phyloP scores from a whole-genome alignment of 768 basidiomycete genomes.

The Albatrellus ellisii region DNA sequence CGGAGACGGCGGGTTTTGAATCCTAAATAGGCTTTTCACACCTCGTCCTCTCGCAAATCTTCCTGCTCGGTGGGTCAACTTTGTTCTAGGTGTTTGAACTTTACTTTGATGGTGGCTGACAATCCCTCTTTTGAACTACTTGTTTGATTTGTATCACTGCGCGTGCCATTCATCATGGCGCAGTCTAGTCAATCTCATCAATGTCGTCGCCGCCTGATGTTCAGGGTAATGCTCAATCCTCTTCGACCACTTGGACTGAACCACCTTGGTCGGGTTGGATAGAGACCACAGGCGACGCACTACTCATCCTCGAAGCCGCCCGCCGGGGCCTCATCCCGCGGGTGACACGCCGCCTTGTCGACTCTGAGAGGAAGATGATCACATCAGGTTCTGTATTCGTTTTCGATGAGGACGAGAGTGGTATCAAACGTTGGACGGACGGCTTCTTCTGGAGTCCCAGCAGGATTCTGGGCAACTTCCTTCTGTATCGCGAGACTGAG shows the following conservation, averaged over 20 bases:
- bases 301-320: constrained; percentile 94
- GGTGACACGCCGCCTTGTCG: constrained; percentile 84
- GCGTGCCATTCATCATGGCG: constrained; percentile 1
- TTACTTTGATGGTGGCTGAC: constrained; percentile 15
- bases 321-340: constrained; percentile 81
- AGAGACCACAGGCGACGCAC: constrained; percentile 87
- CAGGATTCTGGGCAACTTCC: constrained; percentile 86
- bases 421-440: constrained; percentile 97
- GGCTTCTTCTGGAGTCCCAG: constrained; percentile 94
- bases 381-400: constrained; percentile 90
- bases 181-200: background rate
- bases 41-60: constrained; percentile 16
- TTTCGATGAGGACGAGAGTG: constrained; percentile 94
- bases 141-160: too few species aligned
- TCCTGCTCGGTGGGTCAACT: constrained; percentile 18
- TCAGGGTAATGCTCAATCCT: constrained; percentile 9
- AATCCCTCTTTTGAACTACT: constrained; percentile 6
- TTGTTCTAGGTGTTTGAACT: constrained; percentile 13
- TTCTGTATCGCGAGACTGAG: constrained; percentile 91
- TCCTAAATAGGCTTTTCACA: constrained; percentile 16
- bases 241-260: constrained; percentile 54
- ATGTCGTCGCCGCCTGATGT: constrained; percentile 14
- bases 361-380: constrained; percentile 88
- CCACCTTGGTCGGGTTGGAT: constrained; percentile 93
- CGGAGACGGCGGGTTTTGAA: constrained; percentile 16